Percentiles rank a stretch among this genome's conserved stretches.
phyloP scores from a whole-genome alignment of 257 asterid genomes.

The Ajuga chamaepitys region DNA sequence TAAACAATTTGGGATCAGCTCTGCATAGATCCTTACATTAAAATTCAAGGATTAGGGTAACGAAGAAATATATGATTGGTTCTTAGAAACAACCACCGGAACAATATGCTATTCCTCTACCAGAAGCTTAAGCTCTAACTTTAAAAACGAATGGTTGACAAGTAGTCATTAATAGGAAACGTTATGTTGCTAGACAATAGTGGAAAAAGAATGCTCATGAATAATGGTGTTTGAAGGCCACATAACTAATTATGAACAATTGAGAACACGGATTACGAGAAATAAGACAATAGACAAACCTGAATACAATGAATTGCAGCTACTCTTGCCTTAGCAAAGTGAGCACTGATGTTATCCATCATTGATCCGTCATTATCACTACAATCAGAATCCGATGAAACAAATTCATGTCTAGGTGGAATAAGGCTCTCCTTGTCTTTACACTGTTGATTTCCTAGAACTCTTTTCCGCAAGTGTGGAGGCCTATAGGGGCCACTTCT shows the following conservation, averaged over 20 bases:
- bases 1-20: conserved; percentile 82
- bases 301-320: conserved; percentile 84
- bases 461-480: conserved; percentile 79
- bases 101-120: background rate
- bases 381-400: conserved; percentile 86
- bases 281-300: conserved; percentile 41
- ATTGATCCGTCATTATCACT: conserved; percentile 78
- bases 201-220: background rate
- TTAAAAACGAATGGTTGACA: background rate
- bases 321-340: conserved; percentile 60
- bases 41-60: conserved; percentile 25
- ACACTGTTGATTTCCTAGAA: conserved; percentile 22
- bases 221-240: background rate
- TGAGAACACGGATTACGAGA: background rate
- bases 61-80: conserved; percentile 6
- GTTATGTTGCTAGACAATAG: background rate
- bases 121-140: conserved; percentile 9
- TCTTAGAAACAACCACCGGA: background rate
- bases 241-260: background rate
- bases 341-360: conserved; percentile 32
- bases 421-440: conserved; percentile 32
- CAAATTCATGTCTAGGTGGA: conserved; percentile 36
- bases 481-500: conserved; percentile 58
- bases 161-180: background rate
- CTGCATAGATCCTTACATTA: conserved; percentile 76